Evolutionary conservation across 2,329 filamentous ascomycete genomes (phyloP), one percentile per base, ranked within the genome.

Genomic region (Penicillium hesseltinei): DNA sequence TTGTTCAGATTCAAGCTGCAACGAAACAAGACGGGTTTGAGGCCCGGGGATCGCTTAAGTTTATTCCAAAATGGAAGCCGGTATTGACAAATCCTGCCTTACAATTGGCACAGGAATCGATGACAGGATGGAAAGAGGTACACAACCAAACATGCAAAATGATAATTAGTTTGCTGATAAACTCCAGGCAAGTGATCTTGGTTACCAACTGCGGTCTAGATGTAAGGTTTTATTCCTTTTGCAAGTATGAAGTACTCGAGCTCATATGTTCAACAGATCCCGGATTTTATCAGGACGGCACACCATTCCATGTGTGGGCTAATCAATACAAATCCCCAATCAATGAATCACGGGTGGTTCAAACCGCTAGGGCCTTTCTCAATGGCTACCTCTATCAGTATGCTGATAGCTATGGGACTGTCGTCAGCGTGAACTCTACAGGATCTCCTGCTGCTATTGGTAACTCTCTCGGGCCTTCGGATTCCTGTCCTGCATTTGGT

Each of bases 391-490:
- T 88, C n/a, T 64, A 64, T 0, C 85, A 85, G 0, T 77, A 80
- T 23, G 80, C 82, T 43, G 79, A 84, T 5, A 78, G 79, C 0
- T 74, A 77, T 3, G 84, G 84, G 11, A 81, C 78, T 4, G 79
- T 89, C 21, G 79, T 86, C 54, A 81, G 82, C 0, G 78, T 89
- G 39, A 85, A 86, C 15, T 76, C 78, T 2, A 82, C 78, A 42
- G 81, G 80, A n/a, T 79, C 81, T 7, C 70, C 76, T 0, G 58
- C 45, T 29, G 81, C 80, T 2, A 78, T 86, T 21, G 84, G 82
- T n/a, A 85, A 89, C 69, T 85, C 84, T 0, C 78, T 89, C 4
- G 82, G 81, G 0, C 81, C 86, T 0, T 87, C 84, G 0, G 86
- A 88, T 67, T 77, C 81, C 64, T 89, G 86, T 65, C 83, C 84